phyloP scores from a whole-genome alignment of 2,329 filamentous ascomycete genomes.

The Trichoderma koningiopsis region DNA sequence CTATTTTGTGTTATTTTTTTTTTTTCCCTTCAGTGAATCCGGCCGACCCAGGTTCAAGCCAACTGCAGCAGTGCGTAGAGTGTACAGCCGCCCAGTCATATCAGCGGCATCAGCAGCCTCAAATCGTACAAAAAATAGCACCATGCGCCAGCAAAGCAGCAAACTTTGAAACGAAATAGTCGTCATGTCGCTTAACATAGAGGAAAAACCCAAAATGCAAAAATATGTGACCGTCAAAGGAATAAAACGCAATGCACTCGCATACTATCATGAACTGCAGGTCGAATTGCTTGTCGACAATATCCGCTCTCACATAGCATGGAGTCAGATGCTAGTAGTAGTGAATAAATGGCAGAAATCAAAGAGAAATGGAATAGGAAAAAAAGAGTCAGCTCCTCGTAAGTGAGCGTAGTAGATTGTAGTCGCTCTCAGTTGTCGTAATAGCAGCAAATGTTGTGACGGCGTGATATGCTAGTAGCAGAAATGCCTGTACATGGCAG shows the following conservation, averaged over 20 bases:
- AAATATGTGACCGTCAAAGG: background rate
- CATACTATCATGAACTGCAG: background rate
- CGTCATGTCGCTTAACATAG: background rate
- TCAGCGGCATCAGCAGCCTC: background rate
- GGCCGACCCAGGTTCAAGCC: background rate
- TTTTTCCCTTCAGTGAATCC: background rate
- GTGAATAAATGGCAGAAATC: background rate
- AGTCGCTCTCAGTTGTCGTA: background rate
- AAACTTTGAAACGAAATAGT: background rate
- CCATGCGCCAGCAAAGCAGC: background rate
- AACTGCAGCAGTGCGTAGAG: background rate
- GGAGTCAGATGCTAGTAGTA: background rate
- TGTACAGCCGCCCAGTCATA: background rate
- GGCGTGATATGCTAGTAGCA: background rate
- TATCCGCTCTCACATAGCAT: background rate
- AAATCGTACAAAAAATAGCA: slow-evolving; percentile 10
- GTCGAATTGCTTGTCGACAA: background rate
- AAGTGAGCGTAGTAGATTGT: background rate
- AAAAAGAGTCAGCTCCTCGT: background rate
- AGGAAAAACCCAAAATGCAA: background rate
- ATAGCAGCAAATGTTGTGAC: background rate
- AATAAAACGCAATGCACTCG: slow-evolving; percentile 16
- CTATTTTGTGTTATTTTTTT: background rate
- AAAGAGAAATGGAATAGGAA: background rate
- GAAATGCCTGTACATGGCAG: background rate